Evolutionary conservation across 225 moss, liverwort and hornwort genomes (phyloP).

Genomic region (Antitrichia curtipendula): DNA sequence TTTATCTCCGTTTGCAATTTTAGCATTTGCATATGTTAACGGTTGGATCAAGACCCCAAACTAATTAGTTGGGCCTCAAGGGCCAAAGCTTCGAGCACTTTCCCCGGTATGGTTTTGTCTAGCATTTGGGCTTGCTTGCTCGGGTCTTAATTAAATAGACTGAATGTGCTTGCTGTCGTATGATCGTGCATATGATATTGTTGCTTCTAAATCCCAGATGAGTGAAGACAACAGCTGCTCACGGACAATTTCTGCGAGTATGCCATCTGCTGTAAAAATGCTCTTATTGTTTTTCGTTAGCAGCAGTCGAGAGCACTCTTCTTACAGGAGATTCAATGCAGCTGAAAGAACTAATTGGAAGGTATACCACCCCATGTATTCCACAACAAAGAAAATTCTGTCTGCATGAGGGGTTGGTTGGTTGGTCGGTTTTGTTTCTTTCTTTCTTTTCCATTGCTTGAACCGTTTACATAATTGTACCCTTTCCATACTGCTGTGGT

Average conservation of each 20-base stretch:
- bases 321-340: background rate
- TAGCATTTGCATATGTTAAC: slow-evolving; percentile 72
- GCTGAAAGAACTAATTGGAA: background rate
- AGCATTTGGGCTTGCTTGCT: background rate
- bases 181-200: background rate
- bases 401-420: background rate
- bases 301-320: background rate
- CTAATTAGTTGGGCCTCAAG: background rate
- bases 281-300: background rate
- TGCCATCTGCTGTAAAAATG: background rate
- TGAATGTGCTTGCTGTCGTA: background rate
- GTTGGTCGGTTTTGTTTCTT: background rate
- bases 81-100: background rate
- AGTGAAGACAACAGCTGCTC: background rate
- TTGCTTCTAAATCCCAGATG: background rate
- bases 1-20: slow-evolving; percentile 59
- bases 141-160: background rate
- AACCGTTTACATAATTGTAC: background rate
- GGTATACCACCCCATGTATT: background rate
- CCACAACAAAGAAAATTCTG: too few species aligned
- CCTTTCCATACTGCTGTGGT: background rate
- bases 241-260: background rate
- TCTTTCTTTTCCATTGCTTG: background rate
- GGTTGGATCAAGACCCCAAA: slow-evolving; percentile 85
- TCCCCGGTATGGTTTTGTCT: background rate